Evolutionary conservation across 306 rosid genomes (phyloP).

Genomic region (Potentilla sterilis): DNA sequence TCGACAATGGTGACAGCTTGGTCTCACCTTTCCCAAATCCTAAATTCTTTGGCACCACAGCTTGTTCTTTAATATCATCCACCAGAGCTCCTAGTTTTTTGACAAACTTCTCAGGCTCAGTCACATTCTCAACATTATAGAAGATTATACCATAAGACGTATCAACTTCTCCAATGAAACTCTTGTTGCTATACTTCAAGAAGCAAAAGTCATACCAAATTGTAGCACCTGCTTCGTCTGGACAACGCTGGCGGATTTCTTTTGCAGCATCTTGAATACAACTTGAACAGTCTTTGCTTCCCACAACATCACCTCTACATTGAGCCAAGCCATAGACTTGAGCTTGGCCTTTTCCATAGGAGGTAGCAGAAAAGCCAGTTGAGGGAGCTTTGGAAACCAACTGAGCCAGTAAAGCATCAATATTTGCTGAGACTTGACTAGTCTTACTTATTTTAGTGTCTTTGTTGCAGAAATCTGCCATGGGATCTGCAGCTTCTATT

Average conservation of each 20-base stretch:
- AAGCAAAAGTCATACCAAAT: constrained; percentile 73
- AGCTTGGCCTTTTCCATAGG: constrained; percentile 39
- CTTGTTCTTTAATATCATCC: constrained; percentile 40
- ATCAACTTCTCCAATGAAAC: constrained; percentile 48
- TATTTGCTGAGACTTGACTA: constrained; percentile 43
- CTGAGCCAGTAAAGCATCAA: constrained; percentile 42
- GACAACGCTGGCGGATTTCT: constrained; percentile 46
- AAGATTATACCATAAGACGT: constrained; percentile 54
- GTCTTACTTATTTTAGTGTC: constrained; percentile 31
- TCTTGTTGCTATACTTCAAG: constrained; percentile 40
- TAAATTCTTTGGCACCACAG: constrained; percentile 26
- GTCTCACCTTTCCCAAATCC: constrained; percentile 67
- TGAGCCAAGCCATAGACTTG: constrained; percentile 58
- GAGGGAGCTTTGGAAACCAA: constrained; percentile 43
- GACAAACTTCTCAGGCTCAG: constrained; percentile 51
- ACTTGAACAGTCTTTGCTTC: constrained; percentile 46
- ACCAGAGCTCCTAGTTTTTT: constrained; percentile 39
- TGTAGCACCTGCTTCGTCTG: constrained; percentile 49
- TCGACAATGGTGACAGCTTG: constrained; percentile 38
- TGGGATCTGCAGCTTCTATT: constrained; percentile 46
- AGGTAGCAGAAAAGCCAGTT: constrained; percentile 37
- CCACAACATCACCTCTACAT: constrained; percentile 64
- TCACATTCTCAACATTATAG: constrained; percentile 45
- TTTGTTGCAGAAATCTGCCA: constrained; percentile 49
- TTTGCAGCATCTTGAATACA: constrained; percentile 58